Conservation (phyloP, 805 yeast genomes). For the Cyberlindnera bimundalis region DNA sequence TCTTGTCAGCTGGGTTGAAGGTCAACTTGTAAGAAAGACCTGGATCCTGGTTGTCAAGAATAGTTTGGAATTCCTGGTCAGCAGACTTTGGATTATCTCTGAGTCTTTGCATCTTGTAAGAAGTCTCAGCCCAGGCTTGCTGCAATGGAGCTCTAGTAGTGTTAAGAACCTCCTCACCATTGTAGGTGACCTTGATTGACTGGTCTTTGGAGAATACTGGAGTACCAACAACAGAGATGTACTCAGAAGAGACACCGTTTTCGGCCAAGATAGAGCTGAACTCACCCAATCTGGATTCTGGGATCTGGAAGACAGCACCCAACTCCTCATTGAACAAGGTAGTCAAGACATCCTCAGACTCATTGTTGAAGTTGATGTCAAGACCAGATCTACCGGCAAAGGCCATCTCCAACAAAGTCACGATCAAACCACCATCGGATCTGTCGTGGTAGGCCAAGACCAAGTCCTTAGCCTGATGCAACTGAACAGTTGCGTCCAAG, state of each 20-base stretch:
- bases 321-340: conserved; percentile 87
- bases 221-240: conserved; percentile 62
- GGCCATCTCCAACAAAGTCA: conserved; percentile 90
- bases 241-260: conserved; percentile 54
- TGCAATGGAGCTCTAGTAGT: conserved; percentile 70
- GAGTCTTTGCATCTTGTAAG: conserved; percentile 82
- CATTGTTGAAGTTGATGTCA: conserved; percentile 43
- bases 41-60: conserved; percentile 81
- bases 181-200: conserved; percentile 43
- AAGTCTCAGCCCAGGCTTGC: conserved; percentile 81
- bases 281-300: conserved; percentile 44
- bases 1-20: conserved; percentile 53
- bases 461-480: conserved; percentile 56
- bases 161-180: conserved; percentile 44
- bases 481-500: conserved; percentile 61
- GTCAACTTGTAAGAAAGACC: conserved; percentile 83
- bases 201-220: conserved; percentile 60
- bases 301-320: conserved; percentile 93
- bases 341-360: conserved; percentile 43
- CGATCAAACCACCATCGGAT: conserved; percentile 93
- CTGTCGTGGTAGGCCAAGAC: conserved; percentile 92
- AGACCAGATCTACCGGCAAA: conserved; percentile 92
- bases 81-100: conserved; percentile 94
- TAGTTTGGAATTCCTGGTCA: conserved; percentile 74
- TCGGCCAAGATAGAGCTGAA: conserved; percentile 54